Base-by-base conservation (phyloP, 768 basidiomycete species). In the Leccinum disarticulatum region DNA sequence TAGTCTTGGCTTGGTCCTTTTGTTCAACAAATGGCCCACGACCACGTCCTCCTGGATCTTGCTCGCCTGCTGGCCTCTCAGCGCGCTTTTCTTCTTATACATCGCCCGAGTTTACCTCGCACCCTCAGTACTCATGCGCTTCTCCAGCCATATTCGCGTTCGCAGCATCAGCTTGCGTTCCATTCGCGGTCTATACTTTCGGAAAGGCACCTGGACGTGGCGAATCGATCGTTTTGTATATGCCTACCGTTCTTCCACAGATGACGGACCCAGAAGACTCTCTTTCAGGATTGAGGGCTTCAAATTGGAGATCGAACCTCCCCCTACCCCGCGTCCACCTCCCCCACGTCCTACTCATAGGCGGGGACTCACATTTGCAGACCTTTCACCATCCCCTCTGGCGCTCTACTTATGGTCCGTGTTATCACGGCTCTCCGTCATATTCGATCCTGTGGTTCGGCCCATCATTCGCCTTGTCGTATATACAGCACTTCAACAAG, bases 81-180 rank as follows among this genome's bases (percentile, higher is more conserved):
- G 85, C 64, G 67, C 85, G 56, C 62, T 81, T 52, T 80, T 80
- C 7, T 75, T 89, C 61, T 82, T 80, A 22, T 77, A 89, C 31
- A 65, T 88, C 56, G 77, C 87, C 53, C 82, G 90, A 56, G 86
- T 84, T 0, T 88, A 87, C 66, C 76, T 91, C 59, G 79, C 82
- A 3, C 90, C 90, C 54, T 86, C 82, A 74, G 69, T 87, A 49
- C 78, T 91, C 33, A 77, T 80, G 54, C 78, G 80, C 47, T 74
- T 85, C 56, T 87, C 87, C n/a, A 72, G 67, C 36, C 85, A 81
- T 64, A 76, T 91, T 60, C 85, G 86, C 31, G 79, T 91, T 35
- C 83, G 85, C 43, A 90, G 87, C 69, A 81, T 91, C 57, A 91
- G 90, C 68, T 76, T 88, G 41, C 83, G 88, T 56, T 93, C 90